Base-by-base conservation (phyloP, 208 protist genomes). In the Leptomonas pyrrhocoris region DNA sequence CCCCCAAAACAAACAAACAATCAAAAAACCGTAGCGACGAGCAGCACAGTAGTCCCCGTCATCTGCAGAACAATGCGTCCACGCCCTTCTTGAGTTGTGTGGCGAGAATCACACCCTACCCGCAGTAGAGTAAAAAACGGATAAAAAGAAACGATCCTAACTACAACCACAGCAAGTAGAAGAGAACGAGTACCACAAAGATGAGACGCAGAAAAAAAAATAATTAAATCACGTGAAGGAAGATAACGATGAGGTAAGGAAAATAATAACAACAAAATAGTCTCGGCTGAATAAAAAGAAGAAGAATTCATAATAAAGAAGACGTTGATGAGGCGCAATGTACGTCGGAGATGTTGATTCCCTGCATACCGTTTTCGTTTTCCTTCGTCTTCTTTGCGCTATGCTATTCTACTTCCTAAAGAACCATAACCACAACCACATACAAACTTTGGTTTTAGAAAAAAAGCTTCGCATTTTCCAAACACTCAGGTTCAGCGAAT, bases 91-190 rank as follows among this genome's bases (percentile, higher is more conserved):
- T 18, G 13, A 25, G 31, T 43, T 48, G 56, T 46, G 56, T 34
- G 23, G 3, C n/a, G 28, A 38, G 25, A 60, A 67, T 31, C 25
- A 61, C 46, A 50, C 34, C 36, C 58, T 53, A 25, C 49, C 21
- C 36, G 55, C 42, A 25, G 11, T 12, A 21, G 19, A 23, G 42
- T 1, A 65, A 28, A 9, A 25, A 66, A 30, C 34, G 54, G 49
- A 53, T 62, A 68, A 54, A 54, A 54, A 54, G 51, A 48, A 68
- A 75, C 53, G 48, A 56, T 45, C 1, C 31, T 61, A n/a, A n/a
- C n/a, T n/a, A n/a, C n/a, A 13, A 65, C 45, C 1, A 66, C 56
- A 56, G 49, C 45, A 74, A 15, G 38, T 18, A 28, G 40, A 65
- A n/a, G 8, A 55, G 19, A 23, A 50, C 49, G 13, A 18, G 21